Evolutionary conservation across 106 monocot genomes (phyloP).

Genomic region (Platanthera zijinensis): DNA sequence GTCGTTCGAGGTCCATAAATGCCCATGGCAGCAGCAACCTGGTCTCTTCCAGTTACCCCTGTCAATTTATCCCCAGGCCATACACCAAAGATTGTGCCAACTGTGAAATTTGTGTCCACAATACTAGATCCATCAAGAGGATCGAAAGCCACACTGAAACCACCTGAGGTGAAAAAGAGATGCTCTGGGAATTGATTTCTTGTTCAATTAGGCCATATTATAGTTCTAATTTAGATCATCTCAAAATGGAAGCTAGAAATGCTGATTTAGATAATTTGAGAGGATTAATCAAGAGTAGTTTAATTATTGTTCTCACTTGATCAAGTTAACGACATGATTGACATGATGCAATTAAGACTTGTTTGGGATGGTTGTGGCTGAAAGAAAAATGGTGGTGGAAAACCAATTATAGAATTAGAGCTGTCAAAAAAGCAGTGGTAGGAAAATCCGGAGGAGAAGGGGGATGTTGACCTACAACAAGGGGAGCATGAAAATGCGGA

Average conservation of each 20-base stretch:
- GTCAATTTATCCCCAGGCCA: constrained; percentile 92
- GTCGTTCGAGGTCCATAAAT: constrained; percentile 94
- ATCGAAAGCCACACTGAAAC: constrained; percentile 96
- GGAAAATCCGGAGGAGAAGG: too few relatives aligned
- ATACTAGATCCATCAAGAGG: constrained; percentile 96
- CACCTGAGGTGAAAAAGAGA: constrained; percentile 37
- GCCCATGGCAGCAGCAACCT: constrained; percentile 95
- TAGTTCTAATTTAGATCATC: neutral
- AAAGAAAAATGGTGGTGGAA: too few relatives aligned
- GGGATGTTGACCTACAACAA: too few relatives aligned
- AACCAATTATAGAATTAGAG: too few relatives aligned
- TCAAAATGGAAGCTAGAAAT: neutral
- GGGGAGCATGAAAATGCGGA: too few relatives aligned
- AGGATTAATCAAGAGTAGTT: neutral
- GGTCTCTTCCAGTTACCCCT: constrained; percentile 56
- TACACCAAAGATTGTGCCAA: constrained; percentile 94
- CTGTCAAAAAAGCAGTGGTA: too few relatives aligned
- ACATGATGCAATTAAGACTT: neutral
- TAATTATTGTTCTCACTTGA: neutral
- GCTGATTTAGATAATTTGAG: neutral
- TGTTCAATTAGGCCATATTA: neutral
- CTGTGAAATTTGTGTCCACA: constrained; percentile 96
- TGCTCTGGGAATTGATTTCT: neutral
- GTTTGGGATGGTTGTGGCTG: too few relatives aligned
- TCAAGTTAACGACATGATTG: neutral